Evolutionary conservation across 257 asterid species (phyloP), one percentile per base, ranked within the genome.

Genomic region (Ehretia macrophylla): DNA sequence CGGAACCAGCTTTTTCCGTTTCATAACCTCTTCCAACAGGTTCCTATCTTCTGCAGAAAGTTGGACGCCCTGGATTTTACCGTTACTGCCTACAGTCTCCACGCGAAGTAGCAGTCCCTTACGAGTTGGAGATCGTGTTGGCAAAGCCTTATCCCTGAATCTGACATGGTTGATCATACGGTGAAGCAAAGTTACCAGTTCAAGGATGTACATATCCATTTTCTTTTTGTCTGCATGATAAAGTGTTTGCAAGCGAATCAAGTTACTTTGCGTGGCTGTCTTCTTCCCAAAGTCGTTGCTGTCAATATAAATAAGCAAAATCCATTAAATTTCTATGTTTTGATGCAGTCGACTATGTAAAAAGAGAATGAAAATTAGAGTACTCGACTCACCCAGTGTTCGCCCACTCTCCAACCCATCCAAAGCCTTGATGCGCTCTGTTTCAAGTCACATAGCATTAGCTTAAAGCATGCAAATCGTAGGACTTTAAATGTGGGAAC

Each of bases 391-490:
- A 93, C 99, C 97, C 94, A 16, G 88, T 77, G 70, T 83, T 93
- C n/a, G 99, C 99, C 99, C 99, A 93, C 60, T 93, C 99, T 75
- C 99, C 99, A 32, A 93, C 99, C 99, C 99, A 93, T 69, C 99
- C 99, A 23, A 93, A 93, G 61, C 99, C 99, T 62, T 93, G 99
- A 73, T 93, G 99, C 56, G 94, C 90, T 62, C 99, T 93, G 95
- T 51, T 75, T 58, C n/a, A 42, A 42, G 11, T 27, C 54, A 49
- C 14, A 49, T 1, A 17, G 13, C 63, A 49, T 49, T 17, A 49
- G 21, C 17, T 49, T 19, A n/a, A 19, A 45, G 27, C 49, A 62
- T 32, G 12, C 35, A 27, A 1, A 27, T 27, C 35, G 4, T 3
- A 27, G 35, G 35, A 6, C 35, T 1, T n/a, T n/a, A n/a, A n/a